Percentiles rank a stretch among this genome's conserved stretches.
Evolutionary conservation across 352 stramenopile genomes (phyloP).

Genomic region (Pythium biforme): DNA sequence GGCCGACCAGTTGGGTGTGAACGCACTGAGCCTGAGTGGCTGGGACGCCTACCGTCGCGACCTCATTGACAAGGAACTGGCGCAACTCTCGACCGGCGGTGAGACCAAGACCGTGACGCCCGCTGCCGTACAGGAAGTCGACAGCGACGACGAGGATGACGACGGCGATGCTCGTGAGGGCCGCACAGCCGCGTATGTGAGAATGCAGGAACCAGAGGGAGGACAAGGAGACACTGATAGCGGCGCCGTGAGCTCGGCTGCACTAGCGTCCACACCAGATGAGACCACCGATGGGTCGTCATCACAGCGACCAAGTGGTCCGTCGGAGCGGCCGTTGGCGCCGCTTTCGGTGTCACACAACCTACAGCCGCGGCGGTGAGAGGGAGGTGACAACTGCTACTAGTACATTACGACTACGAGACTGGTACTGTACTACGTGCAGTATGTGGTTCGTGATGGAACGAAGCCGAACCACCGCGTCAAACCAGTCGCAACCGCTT

Average conservation of each 20-base stretch:
- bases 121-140: background rate
- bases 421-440: too few species aligned
- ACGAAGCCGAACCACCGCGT: too few species aligned
- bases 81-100: background rate
- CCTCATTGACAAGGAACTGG: constrained; percentile 19
- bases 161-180: background rate
- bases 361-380: background rate
- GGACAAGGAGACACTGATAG: background rate
- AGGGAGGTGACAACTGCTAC: too few species aligned
- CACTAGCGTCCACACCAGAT: background rate
- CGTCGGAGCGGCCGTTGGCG: background rate
- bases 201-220: background rate
- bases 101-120: background rate
- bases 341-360: background rate
- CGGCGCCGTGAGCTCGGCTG: background rate
- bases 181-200: background rate
- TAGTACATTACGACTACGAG: too few species aligned
- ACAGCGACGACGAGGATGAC: background rate
- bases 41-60: constrained; percentile 24
- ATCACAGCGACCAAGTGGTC: too few species aligned
- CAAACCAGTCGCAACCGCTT: too few species aligned
- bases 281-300: background rate
- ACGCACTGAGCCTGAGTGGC: constrained; percentile 5
- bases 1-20: constrained; percentile 9
- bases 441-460: too few species aligned